Conservation (phyloP, 148 eudicot species). For the Fagopyrum homotropicum region DNA sequence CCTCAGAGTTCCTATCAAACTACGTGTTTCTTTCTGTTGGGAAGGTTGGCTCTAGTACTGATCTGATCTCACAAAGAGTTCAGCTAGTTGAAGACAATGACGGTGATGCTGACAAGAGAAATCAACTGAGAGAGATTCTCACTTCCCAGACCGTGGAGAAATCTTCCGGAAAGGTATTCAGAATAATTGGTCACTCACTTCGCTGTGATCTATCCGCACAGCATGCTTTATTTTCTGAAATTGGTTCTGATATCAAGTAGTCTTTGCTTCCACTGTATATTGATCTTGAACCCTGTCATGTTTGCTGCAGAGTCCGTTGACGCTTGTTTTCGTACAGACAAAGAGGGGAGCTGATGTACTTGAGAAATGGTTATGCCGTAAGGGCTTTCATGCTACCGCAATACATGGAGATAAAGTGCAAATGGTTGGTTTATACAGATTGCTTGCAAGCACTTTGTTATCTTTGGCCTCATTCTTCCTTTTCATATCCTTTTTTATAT, state of each 20-base stretch:
- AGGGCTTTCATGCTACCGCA: slow-evolving; percentile 71
- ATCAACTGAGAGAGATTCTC: slow-evolving; percentile 45
- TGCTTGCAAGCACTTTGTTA: slow-evolving; percentile 1
- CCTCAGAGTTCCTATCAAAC: slow-evolving; percentile 65
- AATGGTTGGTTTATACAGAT: slow-evolving; percentile 29
- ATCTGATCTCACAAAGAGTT: slow-evolving; percentile 63
- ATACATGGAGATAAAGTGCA: slow-evolving; percentile 89
- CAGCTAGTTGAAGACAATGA: slow-evolving; percentile 32
- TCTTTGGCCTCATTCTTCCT: slow-evolving; percentile 4
- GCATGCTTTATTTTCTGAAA: not conserved
- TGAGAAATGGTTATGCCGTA: slow-evolving; percentile 42
- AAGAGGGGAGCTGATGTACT: slow-evolving; percentile 75
- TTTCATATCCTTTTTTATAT: not conserved
- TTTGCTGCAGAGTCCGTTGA: slow-evolving; percentile 52
- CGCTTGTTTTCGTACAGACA: slow-evolving; percentile 79
- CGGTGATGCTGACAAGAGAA: slow-evolving; percentile 51
- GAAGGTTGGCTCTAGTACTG: slow-evolving; percentile 88
- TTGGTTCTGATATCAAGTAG: slow-evolving; percentile 1
- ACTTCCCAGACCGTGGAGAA: slow-evolving; percentile 35
- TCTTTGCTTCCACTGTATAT: not conserved
- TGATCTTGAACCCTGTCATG: not conserved
- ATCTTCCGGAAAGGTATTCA: slow-evolving; percentile 42
- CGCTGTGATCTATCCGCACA: not conserved
- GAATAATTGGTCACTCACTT: not conserved
- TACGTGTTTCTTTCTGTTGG: slow-evolving; percentile 78